Conservation (phyloP, 2,329 filamentous ascomycete genomes). For the Conoideocrella luteorostrata region DNA sequence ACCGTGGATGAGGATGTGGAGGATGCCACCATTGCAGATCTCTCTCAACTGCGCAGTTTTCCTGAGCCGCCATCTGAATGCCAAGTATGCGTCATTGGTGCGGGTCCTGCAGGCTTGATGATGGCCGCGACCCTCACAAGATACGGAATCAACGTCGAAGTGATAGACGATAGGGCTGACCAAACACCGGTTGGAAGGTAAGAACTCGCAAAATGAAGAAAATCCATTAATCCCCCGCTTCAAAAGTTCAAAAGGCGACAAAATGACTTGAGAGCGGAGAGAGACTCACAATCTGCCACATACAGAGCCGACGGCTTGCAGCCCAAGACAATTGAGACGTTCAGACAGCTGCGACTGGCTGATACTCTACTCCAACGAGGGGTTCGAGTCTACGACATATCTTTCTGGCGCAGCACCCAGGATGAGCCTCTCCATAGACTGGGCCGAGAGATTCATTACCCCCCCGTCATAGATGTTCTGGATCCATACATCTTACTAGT, state of each 20-base stretch:
- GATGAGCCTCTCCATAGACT: conserved; percentile 51
- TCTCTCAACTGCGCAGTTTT: conserved; percentile 43
- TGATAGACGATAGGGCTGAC: conserved; percentile 63
- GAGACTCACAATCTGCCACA: conserved; percentile 9
- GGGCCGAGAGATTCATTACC: conserved; percentile 63
- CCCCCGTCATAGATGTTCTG: conserved; percentile 50
- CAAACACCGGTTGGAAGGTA: conserved; percentile 59
- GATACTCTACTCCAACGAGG: conserved; percentile 60
- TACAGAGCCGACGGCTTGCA: conserved; percentile 63
- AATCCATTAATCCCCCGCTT: not conserved
- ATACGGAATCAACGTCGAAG: conserved; percentile 57
- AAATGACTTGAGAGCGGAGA: not conserved
- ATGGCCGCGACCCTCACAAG: conserved; percentile 50
- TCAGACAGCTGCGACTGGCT: conserved; percentile 67
- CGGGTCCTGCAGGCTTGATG: conserved; percentile 51
- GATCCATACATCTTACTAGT: conserved; percentile 52
- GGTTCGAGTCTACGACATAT: conserved; percentile 67
- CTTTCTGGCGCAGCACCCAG: conserved; percentile 58
- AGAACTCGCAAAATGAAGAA: conserved; percentile 1
- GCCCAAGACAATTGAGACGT: conserved; percentile 72
- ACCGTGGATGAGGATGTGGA: conserved; percentile 19
- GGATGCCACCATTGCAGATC: conserved; percentile 34
- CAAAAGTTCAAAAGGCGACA: too few relatives aligned
- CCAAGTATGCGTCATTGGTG: conserved; percentile 48
- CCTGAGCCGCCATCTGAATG: conserved; percentile 39